A percentile compares a stretch with the other conserved stretches of the same genome.
These are phyloP conservation scores for Verticillium isaacii DNA, from an alignment of 2,329 filamentous ascomycete genomes.

Conservation along the genomic window DNA sequence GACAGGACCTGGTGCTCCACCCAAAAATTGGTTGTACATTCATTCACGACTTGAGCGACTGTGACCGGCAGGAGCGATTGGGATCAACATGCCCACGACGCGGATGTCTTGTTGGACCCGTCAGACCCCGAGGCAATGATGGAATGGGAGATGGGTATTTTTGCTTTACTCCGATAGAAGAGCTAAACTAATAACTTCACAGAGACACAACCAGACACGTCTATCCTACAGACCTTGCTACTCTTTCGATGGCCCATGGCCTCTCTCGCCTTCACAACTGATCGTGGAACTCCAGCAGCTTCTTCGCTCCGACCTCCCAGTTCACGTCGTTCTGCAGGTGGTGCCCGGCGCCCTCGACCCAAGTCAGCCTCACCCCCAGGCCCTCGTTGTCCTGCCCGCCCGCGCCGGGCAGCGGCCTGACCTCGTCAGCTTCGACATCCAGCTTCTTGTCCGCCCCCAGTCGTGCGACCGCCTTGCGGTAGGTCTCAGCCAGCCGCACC, in stretches of 20 bases:
- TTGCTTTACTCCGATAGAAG: neutral
- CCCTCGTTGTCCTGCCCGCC: constrained; percentile 19
- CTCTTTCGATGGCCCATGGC: neutral
- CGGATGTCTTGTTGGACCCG: too few species aligned
- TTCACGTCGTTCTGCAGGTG: constrained; percentile 48
- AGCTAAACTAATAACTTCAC: neutral
- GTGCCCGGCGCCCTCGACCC: constrained; percentile 41
- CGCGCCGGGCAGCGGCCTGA: constrained; percentile 13
- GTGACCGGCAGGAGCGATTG: too few species aligned
- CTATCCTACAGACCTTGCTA: neutral
- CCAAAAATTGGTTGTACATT: neutral
- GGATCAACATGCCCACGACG: too few species aligned
- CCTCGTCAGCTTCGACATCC: constrained; percentile 13
- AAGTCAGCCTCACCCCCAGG: constrained; percentile 32
- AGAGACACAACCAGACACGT: neutral
- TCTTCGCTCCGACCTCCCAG: constrained; percentile 41
- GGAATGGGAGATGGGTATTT: neutral
- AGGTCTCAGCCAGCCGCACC: constrained; percentile 30
- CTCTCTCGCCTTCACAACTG: neutral
- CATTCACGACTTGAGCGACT: neutral
- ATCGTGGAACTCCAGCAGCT: constrained; percentile 35
- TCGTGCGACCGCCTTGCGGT: constrained; percentile 24
- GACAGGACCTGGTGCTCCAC: neutral
- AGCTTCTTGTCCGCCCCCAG: constrained; percentile 25
- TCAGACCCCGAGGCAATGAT: neutral